Base-by-base conservation (phyloP, 2,329 filamentous ascomycete species). In the Verticillium dahliae region DNA sequence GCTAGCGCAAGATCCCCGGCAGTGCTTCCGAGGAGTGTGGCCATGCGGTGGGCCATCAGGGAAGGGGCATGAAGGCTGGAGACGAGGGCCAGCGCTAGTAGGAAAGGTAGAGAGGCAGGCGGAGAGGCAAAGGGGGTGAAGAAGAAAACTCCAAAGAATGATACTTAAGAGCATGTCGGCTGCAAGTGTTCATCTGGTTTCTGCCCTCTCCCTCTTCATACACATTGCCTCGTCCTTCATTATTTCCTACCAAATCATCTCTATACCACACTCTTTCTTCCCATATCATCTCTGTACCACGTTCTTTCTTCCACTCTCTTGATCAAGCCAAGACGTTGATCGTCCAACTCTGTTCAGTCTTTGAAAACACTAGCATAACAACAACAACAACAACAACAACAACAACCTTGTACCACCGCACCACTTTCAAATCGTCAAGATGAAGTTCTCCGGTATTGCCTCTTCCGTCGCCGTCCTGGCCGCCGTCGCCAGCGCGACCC, bases 401-500 rank as follows among this genome's bases (percentile, higher is more conserved):
- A n/a, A n/a, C n/a, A n/a, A n/a, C n/a, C n/a, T n/a, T n/a, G n/a
- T n/a, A n/a, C n/a, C n/a, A n/a, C n/a, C n/a, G n/a, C n/a, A n/a
- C n/a, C n/a, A n/a, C 58, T 56, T 62, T 14, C 61, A 34, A 59
- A 22, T 57, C 58, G 56, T 62, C 62, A 65, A 61, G 35, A 74
- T 74, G 72, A 74, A 73, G 70, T 73, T 71, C 69, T 62, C 69
- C 65, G 65, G 66, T 57, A 62, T 73, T 59, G 62, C 71, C 64
- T 62, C 64, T 57, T 59, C 62, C 58, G 52, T 68, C 59, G 70
- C 69, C 66, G 62, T 75, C 41, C 62, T 65, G 62, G 67, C 70
- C 58, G 69, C 69, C 62, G 60, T 74, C 55, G 69, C 65, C 66
- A 65, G 59, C 62, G 74, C 73, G 50, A 64, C 62, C 41, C 70